phyloP scores from a whole-genome alignment of 257 asterid genomes.

The Solanum etuberosum region DNA sequence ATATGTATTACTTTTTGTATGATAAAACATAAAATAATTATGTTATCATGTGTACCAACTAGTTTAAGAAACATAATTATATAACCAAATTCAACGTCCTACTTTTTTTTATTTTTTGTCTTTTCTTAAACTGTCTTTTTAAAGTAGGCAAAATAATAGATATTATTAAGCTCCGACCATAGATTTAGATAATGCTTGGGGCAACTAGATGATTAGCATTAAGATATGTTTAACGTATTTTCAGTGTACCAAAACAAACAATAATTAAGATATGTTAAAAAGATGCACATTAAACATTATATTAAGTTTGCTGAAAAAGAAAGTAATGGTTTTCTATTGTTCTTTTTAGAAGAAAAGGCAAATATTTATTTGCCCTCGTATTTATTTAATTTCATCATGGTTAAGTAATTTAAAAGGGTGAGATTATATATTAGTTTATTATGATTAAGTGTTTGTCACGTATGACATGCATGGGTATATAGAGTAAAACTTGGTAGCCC shows the following conservation, averaged over 20 bases:
- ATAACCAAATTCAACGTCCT: not conserved
- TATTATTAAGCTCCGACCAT: not conserved
- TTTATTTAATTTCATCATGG: not conserved
- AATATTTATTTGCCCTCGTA: not conserved
- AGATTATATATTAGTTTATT: too few relatives aligned
- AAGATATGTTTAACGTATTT: not conserved
- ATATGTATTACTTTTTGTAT: too few relatives aligned
- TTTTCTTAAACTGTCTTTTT: not conserved
- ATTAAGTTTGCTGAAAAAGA: accelerated
- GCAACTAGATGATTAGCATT: not conserved
- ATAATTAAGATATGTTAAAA: not conserved
- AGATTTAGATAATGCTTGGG: not conserved
- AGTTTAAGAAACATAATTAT: not conserved
- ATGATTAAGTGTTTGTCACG: not conserved
- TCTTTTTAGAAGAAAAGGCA: not conserved
- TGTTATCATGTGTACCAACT: not conserved
- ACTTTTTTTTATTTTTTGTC: not conserved
- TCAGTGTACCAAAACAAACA: not conserved
- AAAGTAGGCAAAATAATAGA: not conserved
- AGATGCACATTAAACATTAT: not conserved
- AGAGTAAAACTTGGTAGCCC: not conserved
- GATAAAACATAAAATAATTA: not conserved
- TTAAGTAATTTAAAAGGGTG: too few relatives aligned
- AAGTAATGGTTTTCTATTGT: not conserved
- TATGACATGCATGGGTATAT: not conserved